Evolutionary conservation across 2,329 filamentous ascomycete genomes (phyloP).

Genomic region (Escovopsis sp.): DNA sequence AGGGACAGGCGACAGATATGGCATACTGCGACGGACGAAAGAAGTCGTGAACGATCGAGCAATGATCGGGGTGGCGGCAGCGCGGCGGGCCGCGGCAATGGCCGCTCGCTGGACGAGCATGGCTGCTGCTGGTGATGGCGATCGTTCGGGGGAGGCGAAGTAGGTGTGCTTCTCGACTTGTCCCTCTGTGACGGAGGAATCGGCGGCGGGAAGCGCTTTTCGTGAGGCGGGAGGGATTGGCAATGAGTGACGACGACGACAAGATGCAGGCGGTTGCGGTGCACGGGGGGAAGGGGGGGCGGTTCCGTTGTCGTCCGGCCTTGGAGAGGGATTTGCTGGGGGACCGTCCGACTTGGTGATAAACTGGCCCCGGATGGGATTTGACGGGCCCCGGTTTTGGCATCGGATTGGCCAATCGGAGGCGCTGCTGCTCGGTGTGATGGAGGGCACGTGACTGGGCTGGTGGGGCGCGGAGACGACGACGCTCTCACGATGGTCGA

Average conservation of each 20-base stretch:
- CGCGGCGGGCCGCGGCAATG: slow-evolving; percentile 43
- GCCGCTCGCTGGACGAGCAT: slow-evolving; percentile 54
- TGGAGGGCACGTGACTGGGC: slow-evolving; percentile 17
- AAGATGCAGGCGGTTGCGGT: slow-evolving; percentile 11
- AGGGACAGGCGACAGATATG: slow-evolving; percentile 10
- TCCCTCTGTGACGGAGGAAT: too few relatives aligned
- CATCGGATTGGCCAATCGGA: slow-evolving; percentile 22
- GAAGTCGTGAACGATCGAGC: slow-evolving; percentile 46
- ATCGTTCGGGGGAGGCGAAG: slow-evolving; percentile 3
- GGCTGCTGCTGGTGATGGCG: slow-evolving; percentile 11
- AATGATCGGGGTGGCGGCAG: slow-evolving; percentile 35
- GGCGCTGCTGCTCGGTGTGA: not conserved
- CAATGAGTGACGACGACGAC: slow-evolving; percentile 9
- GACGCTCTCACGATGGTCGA: too few relatives aligned
- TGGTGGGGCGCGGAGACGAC: not conserved
- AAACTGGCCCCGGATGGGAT: slow-evolving; percentile 13
- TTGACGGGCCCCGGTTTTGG: slow-evolving; percentile 16
- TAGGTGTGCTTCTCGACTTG: not conserved
- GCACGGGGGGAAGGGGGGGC: not conserved
- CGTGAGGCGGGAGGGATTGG: too few relatives aligned
- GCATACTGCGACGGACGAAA: slow-evolving; percentile 40
- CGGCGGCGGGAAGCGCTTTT: too few relatives aligned
- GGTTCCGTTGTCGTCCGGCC: slow-evolving; percentile 9
- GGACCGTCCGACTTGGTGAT: slow-evolving; percentile 25
- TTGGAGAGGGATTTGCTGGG: slow-evolving; percentile 30